These are phyloP conservation scores for Microdochium nivale DNA, from an alignment of 2,329 filamentous ascomycete genomes.

Conservation along the genomic window DNA sequence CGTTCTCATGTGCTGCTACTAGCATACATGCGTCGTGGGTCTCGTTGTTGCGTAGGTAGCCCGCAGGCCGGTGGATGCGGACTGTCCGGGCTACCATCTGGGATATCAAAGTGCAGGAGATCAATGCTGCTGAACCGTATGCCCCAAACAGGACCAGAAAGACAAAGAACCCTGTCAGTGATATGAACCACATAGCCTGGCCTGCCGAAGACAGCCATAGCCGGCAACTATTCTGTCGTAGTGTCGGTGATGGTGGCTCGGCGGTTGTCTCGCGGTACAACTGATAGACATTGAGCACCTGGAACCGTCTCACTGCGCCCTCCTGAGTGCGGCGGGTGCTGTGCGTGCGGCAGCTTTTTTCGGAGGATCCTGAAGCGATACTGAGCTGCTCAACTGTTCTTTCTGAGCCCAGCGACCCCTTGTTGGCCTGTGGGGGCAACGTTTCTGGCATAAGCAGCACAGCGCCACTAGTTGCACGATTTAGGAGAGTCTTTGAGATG, in stretches of 20 bases:
- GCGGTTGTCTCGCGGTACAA: too few species aligned
- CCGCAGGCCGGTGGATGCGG: constrained; percentile 7
- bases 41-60: constrained; percentile 15
- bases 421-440: background rate
- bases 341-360: too few species aligned
- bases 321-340: too few species aligned
- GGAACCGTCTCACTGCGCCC: too few species aligned
- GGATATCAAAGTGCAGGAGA: constrained; percentile 10
- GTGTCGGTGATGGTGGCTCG: too few species aligned
- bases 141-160: constrained; percentile 7
- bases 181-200: background rate
- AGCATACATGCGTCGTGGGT: constrained; percentile 17
- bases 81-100: constrained; percentile 8
- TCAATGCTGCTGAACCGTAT: constrained; percentile 11
- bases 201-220: too few species aligned
- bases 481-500: constrained; percentile 1
- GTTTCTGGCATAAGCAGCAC: background rate
- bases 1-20: constrained; percentile 14
- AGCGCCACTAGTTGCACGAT: background rate
- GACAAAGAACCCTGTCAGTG: constrained; percentile 2
- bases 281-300: too few species aligned
- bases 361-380: too few species aligned
- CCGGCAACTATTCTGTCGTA: too few species aligned
- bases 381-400: background rate
- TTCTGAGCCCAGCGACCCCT: background rate